Percentiles rank a stretch among this genome's conserved stretches.
Conservation (phyloP, 176 grass and related monocot species). For the Eremochloa ophiuroides region DNA sequence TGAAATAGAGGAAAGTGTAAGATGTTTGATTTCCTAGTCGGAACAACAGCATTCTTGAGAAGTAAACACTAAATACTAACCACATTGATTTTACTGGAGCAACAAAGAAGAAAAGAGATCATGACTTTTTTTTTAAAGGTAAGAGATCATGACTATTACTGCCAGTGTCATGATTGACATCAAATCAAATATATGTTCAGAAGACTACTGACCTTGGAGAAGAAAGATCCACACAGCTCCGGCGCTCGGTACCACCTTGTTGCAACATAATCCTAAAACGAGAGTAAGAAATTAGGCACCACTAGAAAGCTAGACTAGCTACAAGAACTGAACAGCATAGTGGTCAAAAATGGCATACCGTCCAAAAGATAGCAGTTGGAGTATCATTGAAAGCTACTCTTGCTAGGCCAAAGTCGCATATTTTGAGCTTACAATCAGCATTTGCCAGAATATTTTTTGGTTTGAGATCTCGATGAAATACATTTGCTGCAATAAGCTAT, state of each 20-base stretch:
- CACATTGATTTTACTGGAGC: background rate
- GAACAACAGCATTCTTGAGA: constrained; percentile 5
- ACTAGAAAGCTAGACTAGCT: background rate
- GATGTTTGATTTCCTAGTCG: constrained; percentile 15
- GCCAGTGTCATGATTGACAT: background rate
- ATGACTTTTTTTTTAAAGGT: too few species aligned
- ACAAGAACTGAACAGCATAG: constrained; percentile 7
- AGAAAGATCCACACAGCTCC: constrained; percentile 96
- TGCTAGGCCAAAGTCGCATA: constrained; percentile 95
- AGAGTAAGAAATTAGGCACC: constrained; percentile 23
- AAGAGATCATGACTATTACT: background rate
- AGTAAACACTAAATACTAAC: background rate
- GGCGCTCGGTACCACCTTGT: constrained; percentile 99
- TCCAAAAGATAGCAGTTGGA: constrained; percentile 98
- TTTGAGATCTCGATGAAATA: constrained; percentile 98
- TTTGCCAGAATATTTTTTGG: constrained; percentile 98
- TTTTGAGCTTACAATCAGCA: constrained; percentile 99
- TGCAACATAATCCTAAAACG: constrained; percentile 90
- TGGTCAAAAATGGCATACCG: constrained; percentile 34
- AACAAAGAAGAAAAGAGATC: background rate
- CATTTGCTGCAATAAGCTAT: constrained; percentile 78
- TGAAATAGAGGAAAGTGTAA: constrained; percentile 5
- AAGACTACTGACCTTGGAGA: constrained; percentile 65
- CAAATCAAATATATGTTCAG: constrained; percentile 6
- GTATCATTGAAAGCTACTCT: constrained; percentile 91